Evolutionary conservation across 208 protist genomes (phyloP).

Genomic region (Naegleria fowleri): DNA sequence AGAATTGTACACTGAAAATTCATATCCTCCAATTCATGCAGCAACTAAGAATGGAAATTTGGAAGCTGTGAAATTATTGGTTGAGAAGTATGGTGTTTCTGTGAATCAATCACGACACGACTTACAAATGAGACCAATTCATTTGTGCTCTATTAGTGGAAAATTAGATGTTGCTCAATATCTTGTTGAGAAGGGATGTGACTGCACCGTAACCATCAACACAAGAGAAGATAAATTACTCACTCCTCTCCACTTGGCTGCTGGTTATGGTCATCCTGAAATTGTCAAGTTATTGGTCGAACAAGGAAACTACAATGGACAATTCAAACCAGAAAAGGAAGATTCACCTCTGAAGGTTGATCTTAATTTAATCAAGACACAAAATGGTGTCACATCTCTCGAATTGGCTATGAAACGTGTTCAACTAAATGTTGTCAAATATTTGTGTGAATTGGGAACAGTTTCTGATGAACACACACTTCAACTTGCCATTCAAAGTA

Average conservation of each 20-base stretch:
- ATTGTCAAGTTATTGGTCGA: neutral
- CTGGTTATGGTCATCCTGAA: neutral
- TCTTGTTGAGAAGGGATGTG: neutral
- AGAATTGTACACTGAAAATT: neutral
- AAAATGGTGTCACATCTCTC: neutral
- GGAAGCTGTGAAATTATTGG: neutral
- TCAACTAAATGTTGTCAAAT: neutral
- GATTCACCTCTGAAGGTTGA: neutral
- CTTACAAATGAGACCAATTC: conserved; percentile 16
- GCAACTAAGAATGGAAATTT: neutral
- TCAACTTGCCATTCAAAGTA: conserved; percentile 2
- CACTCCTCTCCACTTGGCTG: neutral
- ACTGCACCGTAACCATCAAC: neutral
- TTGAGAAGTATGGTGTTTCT: neutral
- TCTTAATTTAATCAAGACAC: neutral
- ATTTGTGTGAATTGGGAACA: neutral
- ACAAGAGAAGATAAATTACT: neutral
- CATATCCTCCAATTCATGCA: neutral
- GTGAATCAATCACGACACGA: conserved; percentile 1
- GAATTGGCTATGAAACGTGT: neutral
- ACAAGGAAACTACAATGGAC: neutral
- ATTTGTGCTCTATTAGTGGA: neutral
- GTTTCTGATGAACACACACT: neutral
- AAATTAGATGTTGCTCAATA: neutral
- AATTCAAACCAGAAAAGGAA: neutral